Conservation (phyloP, 768 basidiomycete genomes). For the Phanerochaete sordida region DNA sequence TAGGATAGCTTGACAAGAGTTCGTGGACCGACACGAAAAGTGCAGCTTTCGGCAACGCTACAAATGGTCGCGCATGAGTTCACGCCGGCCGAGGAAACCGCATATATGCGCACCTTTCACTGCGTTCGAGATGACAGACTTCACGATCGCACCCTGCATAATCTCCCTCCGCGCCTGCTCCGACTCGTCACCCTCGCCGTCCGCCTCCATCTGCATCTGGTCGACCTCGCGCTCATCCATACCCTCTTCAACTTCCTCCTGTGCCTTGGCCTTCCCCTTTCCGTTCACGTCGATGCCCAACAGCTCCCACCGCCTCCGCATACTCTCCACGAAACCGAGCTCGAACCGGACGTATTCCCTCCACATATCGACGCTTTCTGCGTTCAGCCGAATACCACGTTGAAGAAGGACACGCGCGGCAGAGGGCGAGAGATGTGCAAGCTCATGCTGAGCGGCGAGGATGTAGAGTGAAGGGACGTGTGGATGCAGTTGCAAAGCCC, state of each 20-base stretch:
- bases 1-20: slow-evolving; percentile 42
- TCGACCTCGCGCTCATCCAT: slow-evolving; percentile 16
- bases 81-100: background rate
- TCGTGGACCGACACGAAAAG: slow-evolving; percentile 40
- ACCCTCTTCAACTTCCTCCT: slow-evolving; percentile 19
- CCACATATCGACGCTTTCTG: slow-evolving; percentile 76
- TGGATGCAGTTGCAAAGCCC: slow-evolving; percentile 87
- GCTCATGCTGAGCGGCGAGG: slow-evolving; percentile 79
- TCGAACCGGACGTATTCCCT: slow-evolving; percentile 90
- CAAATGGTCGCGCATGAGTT: background rate
- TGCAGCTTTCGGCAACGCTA: slow-evolving; percentile 38
- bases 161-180: slow-evolving; percentile 61
- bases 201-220: slow-evolving; percentile 26
- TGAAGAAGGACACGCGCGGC: slow-evolving; percentile 81
- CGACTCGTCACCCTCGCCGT: slow-evolving; percentile 41
- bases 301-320: slow-evolving; percentile 75
- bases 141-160: slow-evolving; percentile 77
- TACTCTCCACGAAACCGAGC: slow-evolving; percentile 75
- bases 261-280: slow-evolving; percentile 28
- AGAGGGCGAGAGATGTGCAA: slow-evolving; percentile 68
- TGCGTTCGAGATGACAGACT: slow-evolving; percentile 72
- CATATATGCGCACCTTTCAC: slow-evolving; percentile 49
- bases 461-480: slow-evolving; percentile 76
- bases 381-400: slow-evolving; percentile 78
- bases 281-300: slow-evolving; percentile 55